These are phyloP conservation scores for Coelastrella sp. DNA, from an alignment of 139 green algal genomes.

Conservation along the genomic window DNA sequence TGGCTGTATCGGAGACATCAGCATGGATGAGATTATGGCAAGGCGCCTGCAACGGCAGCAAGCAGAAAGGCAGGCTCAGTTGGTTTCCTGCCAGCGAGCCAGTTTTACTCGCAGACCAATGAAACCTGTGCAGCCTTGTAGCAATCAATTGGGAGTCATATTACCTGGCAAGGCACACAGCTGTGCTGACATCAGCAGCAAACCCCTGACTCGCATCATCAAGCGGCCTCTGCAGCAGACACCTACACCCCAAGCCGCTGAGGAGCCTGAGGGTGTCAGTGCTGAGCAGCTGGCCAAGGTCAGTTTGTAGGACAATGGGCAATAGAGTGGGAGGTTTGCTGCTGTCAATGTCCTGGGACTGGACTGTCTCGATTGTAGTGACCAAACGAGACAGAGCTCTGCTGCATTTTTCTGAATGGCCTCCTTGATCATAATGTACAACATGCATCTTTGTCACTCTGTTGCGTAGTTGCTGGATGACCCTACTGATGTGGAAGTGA, in stretches of 20 bases:
- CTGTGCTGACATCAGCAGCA: neutral
- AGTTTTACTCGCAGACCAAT: conserved; percentile 13
- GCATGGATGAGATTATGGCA: conserved; percentile 23
- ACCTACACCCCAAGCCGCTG: neutral
- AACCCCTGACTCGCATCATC: neutral
- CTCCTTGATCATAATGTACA: neutral
- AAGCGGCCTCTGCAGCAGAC: neutral
- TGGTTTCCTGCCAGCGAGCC: neutral
- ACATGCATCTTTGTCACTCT: neutral
- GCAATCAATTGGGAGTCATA: neutral
- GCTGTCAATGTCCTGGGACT: too few relatives aligned
- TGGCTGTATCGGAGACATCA: neutral
- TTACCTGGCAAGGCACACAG: neutral
- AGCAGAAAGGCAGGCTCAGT: neutral
- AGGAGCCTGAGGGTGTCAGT: conserved; percentile 11
- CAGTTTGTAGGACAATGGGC: too few relatives aligned
- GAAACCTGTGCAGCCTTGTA: conserved; percentile 8
- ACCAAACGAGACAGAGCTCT: neutral
- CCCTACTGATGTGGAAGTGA: neutral
- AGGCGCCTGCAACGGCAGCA: conserved; percentile 29
- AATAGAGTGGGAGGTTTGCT: too few relatives aligned
- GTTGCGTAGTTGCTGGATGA: conserved; percentile 12
- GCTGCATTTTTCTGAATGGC: neutral
- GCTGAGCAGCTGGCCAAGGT: conserved; percentile 33
- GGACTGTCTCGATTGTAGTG: neutral